Percentiles rank a stretch among this genome's conserved stretches.
These are phyloP conservation scores for Xylaria sp. DNA, from an alignment of 2,329 filamentous ascomycete genomes.

Conservation along the genomic window DNA sequence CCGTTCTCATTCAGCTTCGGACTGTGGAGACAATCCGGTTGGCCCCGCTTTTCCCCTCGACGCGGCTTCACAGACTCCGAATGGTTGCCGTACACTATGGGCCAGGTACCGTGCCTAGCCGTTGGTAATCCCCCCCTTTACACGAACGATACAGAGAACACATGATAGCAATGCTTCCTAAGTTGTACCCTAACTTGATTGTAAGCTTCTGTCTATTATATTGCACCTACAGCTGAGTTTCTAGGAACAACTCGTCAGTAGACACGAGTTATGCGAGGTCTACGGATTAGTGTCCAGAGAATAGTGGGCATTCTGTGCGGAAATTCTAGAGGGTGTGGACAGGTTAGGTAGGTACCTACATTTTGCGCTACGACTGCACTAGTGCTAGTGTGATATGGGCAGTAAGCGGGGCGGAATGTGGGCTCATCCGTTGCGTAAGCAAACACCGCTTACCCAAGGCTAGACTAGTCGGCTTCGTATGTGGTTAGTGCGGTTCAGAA, in stretches of 20 bases:
- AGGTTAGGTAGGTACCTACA: too few species aligned
- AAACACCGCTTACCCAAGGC: neutral
- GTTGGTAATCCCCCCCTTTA: too few species aligned
- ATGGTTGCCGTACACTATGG: neutral
- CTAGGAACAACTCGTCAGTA: too few species aligned
- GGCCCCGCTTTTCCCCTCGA: neutral
- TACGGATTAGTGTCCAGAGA: neutral
- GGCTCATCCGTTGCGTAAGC: neutral
- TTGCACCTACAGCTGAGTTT: too few species aligned
- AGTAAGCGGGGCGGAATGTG: neutral
- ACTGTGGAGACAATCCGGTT: neutral
- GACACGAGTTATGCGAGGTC: neutral
- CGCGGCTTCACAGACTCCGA: neutral
- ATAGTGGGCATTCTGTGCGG: too few species aligned
- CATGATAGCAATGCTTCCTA: too few species aligned
- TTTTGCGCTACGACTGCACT: neutral
- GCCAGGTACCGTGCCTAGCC: too few species aligned
- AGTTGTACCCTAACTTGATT: too few species aligned
- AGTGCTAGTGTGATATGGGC: neutral
- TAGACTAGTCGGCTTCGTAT: neutral
- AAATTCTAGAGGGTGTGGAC: too few species aligned
- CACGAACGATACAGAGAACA: too few species aligned
- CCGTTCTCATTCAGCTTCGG: neutral
- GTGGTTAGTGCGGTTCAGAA: neutral
- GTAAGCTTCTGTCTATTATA: too few species aligned